These are phyloP conservation scores for Paragyromitra xinjiangensis DNA, from an alignment of 495 filamentous ascomycete genomes.

Conservation along the genomic window DNA sequence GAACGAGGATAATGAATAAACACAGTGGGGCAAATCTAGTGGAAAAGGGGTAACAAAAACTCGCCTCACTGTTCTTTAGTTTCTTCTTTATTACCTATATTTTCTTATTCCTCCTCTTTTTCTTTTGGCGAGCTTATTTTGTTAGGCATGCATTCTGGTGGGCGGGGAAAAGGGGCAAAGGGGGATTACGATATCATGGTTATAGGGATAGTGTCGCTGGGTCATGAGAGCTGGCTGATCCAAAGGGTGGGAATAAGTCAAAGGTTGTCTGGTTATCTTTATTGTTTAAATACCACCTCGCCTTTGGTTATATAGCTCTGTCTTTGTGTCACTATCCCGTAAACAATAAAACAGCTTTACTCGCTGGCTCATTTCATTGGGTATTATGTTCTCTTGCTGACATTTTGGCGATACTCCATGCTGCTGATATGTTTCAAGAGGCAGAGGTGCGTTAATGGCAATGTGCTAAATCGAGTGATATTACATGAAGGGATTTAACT, in stretches of 20 bases:
- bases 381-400: neutral
- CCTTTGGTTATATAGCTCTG: conserved; percentile 38
- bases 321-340: conserved; percentile 17
- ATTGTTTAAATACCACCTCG: conserved; percentile 33
- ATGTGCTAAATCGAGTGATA: conserved; percentile 21
- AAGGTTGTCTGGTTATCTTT: conserved; percentile 37
- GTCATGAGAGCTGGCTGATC: conserved; percentile 25
- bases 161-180: conserved; percentile 6
- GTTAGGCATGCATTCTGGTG: conserved; percentile 25
- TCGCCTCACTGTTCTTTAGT: conserved; percentile 17
- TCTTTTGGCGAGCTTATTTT: conserved; percentile 40
- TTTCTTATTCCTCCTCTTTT: conserved; percentile 19
- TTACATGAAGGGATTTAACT: neutral
- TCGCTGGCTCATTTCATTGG: neutral
- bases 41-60: conserved; percentile 9
- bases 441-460: neutral
- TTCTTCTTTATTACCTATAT: conserved; percentile 25
- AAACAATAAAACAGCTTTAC: conserved; percentile 27
- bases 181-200: conserved; percentile 7
- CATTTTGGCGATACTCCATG: neutral
- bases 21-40: neutral
- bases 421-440: neutral
- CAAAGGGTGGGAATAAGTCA: conserved; percentile 4
- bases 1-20: conserved; percentile 34
- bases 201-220: conserved; percentile 14